These are phyloP conservation scores for Pythium phragmiticola DNA, from an alignment of 352 stramenopile genomes.

Conservation along the genomic window DNA sequence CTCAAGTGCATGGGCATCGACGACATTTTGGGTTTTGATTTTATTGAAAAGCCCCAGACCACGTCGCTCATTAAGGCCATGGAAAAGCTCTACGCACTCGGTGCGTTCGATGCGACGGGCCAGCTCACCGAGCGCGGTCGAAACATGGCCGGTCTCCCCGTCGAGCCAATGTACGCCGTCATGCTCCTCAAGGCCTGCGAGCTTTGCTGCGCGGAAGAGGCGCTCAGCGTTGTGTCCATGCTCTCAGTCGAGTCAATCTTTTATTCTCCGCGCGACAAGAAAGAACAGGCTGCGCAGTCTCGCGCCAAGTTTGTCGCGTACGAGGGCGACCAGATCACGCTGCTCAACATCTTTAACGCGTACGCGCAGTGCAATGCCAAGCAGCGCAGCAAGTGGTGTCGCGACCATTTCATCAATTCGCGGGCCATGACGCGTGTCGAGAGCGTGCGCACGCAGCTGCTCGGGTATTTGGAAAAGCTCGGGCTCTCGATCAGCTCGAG, in stretches of 20 bases:
- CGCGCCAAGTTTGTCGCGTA: conserved; percentile 76
- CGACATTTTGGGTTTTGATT: conserved; percentile 85
- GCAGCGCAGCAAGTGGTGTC: conserved; percentile 85
- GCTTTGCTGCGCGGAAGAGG: conserved; percentile 78
- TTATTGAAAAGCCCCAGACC: conserved; percentile 84
- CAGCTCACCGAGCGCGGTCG: conserved; percentile 68
- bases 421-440: conserved; percentile 85
- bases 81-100: conserved; percentile 81
- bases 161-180: conserved; percentile 89
- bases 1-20: conserved; percentile 87
- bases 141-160: conserved; percentile 83
- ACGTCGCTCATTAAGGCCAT: conserved; percentile 75
- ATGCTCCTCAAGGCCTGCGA: conserved; percentile 84
- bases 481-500: conserved; percentile 63
- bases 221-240: conserved; percentile 88
- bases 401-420: conserved; percentile 85
- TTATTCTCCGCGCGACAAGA: conserved; percentile 83
- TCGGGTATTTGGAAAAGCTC: conserved; percentile 71
- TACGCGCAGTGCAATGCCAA: conserved; percentile 72
- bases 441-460: conserved; percentile 72
- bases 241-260: conserved; percentile 90
- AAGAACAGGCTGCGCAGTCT: conserved; percentile 76
- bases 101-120: conserved; percentile 60
- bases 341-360: conserved; percentile 81
- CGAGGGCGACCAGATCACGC: conserved; percentile 84